These are phyloP conservation scores for Dittrichia graveolens DNA, from an alignment of 129 eudicot genomes.

Conservation along the genomic window DNA sequence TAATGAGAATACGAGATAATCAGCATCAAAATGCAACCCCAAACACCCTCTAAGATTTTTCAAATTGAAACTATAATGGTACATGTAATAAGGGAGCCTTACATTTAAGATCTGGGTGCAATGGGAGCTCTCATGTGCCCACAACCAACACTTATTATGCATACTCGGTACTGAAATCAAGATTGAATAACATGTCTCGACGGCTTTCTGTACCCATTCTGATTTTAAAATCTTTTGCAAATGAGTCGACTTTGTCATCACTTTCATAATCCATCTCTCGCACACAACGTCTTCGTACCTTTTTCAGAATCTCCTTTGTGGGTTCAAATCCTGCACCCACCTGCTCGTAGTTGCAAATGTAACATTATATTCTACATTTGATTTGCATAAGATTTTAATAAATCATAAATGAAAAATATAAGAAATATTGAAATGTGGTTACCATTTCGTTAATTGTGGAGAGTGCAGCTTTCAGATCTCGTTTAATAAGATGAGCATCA, in stretches of 20 bases:
- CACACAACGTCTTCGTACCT: slow-evolving; percentile 72
- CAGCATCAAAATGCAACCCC: no score
- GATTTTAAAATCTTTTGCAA: slow-evolving; percentile 55
- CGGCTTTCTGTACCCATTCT: slow-evolving; percentile 73
- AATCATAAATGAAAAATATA: background rate
- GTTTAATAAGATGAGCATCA: slow-evolving; percentile 77
- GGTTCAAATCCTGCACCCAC: slow-evolving; percentile 71
- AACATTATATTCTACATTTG: slow-evolving; percentile 12
- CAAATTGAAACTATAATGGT: background rate
- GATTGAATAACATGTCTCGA: slow-evolving; percentile 62
- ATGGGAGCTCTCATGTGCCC: slow-evolving; percentile 18
- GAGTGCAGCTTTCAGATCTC: slow-evolving; percentile 75
- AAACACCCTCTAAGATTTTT: no score
- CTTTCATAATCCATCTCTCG: slow-evolving; percentile 76
- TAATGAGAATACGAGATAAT: no score
- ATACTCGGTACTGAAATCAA: slow-evolving; percentile 53
- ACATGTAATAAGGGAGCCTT: slow-evolving; percentile 21
- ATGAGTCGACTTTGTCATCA: slow-evolving; percentile 45
- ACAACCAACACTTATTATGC: slow-evolving; percentile 35
- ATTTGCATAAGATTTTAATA: background rate
- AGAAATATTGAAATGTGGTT: slow-evolving; percentile 19
- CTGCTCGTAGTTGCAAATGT: slow-evolving; percentile 36
- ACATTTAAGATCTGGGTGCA: slow-evolving; percentile 16
- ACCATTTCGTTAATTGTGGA: slow-evolving; percentile 72
- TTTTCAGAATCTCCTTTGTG: slow-evolving; percentile 66